These are phyloP conservation scores for Scytalidium sp. DNA, from an alignment of 2,329 filamentous ascomycete genomes.

Conservation along the genomic window DNA sequence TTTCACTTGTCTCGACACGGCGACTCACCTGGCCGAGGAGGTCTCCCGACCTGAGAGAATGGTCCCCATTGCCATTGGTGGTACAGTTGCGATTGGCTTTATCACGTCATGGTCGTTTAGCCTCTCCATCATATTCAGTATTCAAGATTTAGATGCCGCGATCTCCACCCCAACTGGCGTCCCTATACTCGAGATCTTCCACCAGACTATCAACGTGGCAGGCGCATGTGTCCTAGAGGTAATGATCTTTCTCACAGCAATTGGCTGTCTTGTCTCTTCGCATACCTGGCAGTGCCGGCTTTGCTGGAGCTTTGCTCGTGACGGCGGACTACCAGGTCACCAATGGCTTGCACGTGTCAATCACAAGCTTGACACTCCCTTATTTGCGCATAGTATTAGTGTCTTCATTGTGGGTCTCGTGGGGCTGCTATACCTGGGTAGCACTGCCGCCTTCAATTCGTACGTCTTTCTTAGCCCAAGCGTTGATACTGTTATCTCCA, in stretches of 20 bases:
- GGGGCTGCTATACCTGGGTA: constrained; percentile 68
- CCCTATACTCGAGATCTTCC: constrained; percentile 40
- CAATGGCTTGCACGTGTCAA: constrained; percentile 60
- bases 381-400: constrained; percentile 71
- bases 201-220: constrained; percentile 36
- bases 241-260: constrained; percentile 40
- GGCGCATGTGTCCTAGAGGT: constrained; percentile 37
- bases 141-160: constrained; percentile 34
- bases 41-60: constrained; percentile 38
- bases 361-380: constrained; percentile 58
- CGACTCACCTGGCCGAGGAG: constrained; percentile 42
- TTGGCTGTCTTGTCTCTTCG: constrained; percentile 30
- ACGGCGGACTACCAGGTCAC: constrained; percentile 66
- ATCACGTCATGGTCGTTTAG: constrained; percentile 37
- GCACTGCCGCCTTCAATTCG: constrained; percentile 67
- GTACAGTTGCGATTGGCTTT: constrained; percentile 39
- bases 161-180: constrained; percentile 29
- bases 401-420: constrained; percentile 63
- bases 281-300: constrained; percentile 27
- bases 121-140: constrained; percentile 40
- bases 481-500: too few species aligned
- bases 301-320: constrained; percentile 69
- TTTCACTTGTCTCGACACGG: constrained; percentile 39
- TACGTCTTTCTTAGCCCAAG: too few species aligned
- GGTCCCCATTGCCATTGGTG: constrained; percentile 37